Evolutionary conservation across 352 stramenopile species (phyloP).

Genomic region (Globisporangium cederbergense): DNA sequence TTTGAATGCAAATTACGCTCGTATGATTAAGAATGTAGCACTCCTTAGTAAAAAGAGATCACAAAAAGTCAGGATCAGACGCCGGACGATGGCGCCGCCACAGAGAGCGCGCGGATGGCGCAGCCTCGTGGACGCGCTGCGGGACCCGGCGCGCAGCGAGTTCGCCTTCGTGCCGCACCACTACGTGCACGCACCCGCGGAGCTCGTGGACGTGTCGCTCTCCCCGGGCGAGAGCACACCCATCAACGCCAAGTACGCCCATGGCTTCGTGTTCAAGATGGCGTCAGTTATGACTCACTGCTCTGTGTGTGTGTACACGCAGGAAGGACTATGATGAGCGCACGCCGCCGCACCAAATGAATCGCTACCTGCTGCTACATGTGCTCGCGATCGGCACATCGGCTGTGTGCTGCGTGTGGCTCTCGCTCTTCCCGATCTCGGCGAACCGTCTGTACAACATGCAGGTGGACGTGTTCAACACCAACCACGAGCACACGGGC

Average conservation of each 20-base stretch:
- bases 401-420: slow-evolving; percentile 47
- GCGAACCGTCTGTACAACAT: slow-evolving; percentile 78
- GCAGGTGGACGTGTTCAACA: slow-evolving; percentile 79
- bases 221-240: slow-evolving; percentile 64
- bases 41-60: background rate
- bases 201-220: slow-evolving; percentile 26
- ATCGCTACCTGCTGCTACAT: slow-evolving; percentile 61
- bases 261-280: background rate
- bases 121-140: slow-evolving; percentile 59
- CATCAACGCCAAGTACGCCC: slow-evolving; percentile 32
- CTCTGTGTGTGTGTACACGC: background rate
- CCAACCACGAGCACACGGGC: slow-evolving; percentile 55
- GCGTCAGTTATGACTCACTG: background rate
- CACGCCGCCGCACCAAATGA: slow-evolving; percentile 32
- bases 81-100: background rate
- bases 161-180: slow-evolving; percentile 83
- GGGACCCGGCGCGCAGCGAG: slow-evolving; percentile 65
- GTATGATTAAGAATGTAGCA: too few species aligned
- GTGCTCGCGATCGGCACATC: slow-evolving; percentile 43
- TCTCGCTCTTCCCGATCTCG: slow-evolving; percentile 67
- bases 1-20: too few species aligned
- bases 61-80: background rate
- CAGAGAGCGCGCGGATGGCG: slow-evolving; percentile 37
- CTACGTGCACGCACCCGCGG: slow-evolving; percentile 54
- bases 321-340: slow-evolving; percentile 23